phyloP scores from a whole-genome alignment of 495 filamentous ascomycete genomes.

The Hyaloscypha bicolor region DNA sequence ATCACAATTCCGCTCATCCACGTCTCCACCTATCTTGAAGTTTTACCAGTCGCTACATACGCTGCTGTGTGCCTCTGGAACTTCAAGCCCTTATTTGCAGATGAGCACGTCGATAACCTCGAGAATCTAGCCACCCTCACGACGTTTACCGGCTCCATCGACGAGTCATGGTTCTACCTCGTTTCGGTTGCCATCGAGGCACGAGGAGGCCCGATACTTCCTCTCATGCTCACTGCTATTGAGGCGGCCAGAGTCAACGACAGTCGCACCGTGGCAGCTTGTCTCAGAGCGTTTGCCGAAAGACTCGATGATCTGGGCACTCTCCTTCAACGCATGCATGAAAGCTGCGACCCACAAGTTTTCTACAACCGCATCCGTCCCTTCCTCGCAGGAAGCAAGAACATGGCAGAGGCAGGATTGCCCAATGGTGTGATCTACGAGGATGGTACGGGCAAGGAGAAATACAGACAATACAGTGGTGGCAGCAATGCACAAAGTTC shows the following conservation, averaged over 20 bases:
- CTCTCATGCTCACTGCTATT: constrained; percentile 87
- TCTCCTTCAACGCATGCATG: constrained; percentile 82
- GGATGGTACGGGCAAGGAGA: constrained; percentile 63
- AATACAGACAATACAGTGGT: constrained; percentile 79
- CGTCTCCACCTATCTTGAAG: constrained; percentile 77
- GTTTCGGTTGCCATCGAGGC: constrained; percentile 96
- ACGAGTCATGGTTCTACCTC: constrained; percentile 98
- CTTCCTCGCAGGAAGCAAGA: constrained; percentile 93
- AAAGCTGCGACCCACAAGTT: constrained; percentile 87
- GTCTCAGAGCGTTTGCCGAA: constrained; percentile 78
- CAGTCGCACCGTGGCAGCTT: constrained; percentile 67
- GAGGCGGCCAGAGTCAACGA: constrained; percentile 75
- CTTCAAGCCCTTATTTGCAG: constrained; percentile 82
- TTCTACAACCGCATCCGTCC: constrained; percentile 95
- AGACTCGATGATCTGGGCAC: constrained; percentile 78
- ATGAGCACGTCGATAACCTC: constrained; percentile 77
- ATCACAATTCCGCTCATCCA: constrained; percentile 81
- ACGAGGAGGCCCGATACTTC: constrained; percentile 83
- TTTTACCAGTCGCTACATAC: constrained; percentile 95
- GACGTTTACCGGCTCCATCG: constrained; percentile 92
- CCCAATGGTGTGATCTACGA: constrained; percentile 88
- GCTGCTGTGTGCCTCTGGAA: constrained; percentile 94
- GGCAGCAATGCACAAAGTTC: constrained; percentile 97
- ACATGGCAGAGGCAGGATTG: constrained; percentile 91
- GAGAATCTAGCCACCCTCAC: constrained; percentile 82